phyloP scores from a whole-genome alignment of 306 rosid species.

The Pueraria montana region DNA sequence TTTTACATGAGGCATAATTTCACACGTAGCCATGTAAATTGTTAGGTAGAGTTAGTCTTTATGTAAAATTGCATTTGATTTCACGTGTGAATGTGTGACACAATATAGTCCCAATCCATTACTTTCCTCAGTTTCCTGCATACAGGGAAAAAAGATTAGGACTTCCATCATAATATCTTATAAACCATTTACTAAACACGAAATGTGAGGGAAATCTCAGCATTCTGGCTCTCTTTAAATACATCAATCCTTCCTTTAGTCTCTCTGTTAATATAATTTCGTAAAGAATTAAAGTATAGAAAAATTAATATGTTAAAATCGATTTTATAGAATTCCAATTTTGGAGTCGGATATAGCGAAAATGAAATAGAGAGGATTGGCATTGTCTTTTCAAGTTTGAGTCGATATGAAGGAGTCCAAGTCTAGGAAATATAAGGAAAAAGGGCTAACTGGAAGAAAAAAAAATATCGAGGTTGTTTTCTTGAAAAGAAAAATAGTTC shows the following conservation, averaged over 20 bases:
- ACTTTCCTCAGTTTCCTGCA: not conserved
- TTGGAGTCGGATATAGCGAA: not conserved
- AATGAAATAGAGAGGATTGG: not conserved
- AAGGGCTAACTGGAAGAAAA: no score
- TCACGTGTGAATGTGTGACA: not conserved
- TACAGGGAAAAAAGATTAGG: not conserved
- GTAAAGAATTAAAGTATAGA: not conserved
- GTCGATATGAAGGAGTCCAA: not conserved
- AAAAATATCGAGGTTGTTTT: no score
- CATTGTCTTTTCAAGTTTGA: not conserved
- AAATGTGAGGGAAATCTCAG: no score
- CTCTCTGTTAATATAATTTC: not conserved
- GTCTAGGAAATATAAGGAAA: not conserved
- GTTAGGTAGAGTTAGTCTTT: no score
- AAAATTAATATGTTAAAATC: not conserved
- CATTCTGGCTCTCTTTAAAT: no score
- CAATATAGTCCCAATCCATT: not conserved
- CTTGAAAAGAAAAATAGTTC: no score
- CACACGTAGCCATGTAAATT: not conserved
- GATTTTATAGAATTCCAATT: not conserved
- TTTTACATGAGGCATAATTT: no score
- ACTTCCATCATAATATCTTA: not conserved
- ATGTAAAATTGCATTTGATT: no score
- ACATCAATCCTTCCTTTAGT: no score
- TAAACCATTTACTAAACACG: not conserved